Evolutionary conservation across 2,329 filamentous ascomycete species (phyloP).

Genomic region (Podosphaera fusca): DNA sequence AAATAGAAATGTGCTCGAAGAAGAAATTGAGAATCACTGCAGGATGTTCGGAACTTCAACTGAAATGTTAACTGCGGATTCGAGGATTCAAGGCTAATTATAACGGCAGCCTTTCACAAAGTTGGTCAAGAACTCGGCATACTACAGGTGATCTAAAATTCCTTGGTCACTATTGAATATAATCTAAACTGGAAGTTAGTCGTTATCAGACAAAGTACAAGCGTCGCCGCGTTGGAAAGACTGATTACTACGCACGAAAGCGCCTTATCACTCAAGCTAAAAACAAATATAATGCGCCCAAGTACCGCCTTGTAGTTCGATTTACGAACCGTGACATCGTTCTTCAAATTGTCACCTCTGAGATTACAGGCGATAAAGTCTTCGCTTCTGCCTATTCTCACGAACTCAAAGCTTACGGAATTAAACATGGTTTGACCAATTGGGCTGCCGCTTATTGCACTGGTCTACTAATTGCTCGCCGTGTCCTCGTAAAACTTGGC

Average conservation of each 20-base stretch:
- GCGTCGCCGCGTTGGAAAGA: constrained; percentile 89
- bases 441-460: constrained; percentile 95
- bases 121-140: constrained; percentile 89
- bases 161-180: constrained; percentile 10
- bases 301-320: constrained; percentile 98
- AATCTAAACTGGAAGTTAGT: constrained; percentile 24
- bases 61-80: constrained; percentile 99
- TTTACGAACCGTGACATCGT: constrained; percentile 99
- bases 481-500: constrained; percentile 89
- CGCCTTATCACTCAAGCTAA: constrained; percentile 98
- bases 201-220: constrained; percentile 99
- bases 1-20: constrained; percentile 11
- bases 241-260: constrained; percentile 99
- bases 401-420: constrained; percentile 94
- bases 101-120: constrained; percentile 64
- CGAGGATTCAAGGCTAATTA: constrained; percentile 24
- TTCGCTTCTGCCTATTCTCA: constrained; percentile 81
- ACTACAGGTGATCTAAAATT: constrained; percentile 60
- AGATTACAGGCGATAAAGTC: constrained; percentile 96
- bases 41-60: constrained; percentile 84
- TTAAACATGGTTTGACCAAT: constrained; percentile 98
- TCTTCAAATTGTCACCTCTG: constrained; percentile 87
- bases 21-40: constrained; percentile 35
- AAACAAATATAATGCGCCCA: constrained; percentile 99
- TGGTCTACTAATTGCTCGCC: constrained; percentile 89